Conservation (phyloP, 495 filamentous ascomycete species). For the Annulohypoxylon maeteangense region DNA sequence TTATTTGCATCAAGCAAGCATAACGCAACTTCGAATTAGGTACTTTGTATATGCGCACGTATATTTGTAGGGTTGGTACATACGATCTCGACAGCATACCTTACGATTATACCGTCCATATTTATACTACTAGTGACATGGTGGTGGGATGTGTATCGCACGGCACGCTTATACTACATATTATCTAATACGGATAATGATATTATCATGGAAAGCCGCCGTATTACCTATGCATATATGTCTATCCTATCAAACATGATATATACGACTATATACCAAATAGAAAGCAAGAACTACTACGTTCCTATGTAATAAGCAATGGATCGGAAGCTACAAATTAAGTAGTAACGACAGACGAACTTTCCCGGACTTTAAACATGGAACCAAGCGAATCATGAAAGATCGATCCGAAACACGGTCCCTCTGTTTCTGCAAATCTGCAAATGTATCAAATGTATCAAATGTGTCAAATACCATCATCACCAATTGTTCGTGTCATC, state of each 20-base stretch:
- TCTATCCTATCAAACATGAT: background rate
- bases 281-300: background rate
- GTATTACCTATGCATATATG: background rate
- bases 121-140: background rate
- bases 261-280: background rate
- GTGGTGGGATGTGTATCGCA: background rate
- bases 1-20: slow-evolving; percentile 18
- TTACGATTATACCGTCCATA: background rate
- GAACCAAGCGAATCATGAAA: slow-evolving; percentile 5
- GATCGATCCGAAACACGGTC: slow-evolving; percentile 35
- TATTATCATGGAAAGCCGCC: background rate
- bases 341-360: background rate
- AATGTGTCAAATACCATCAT: background rate
- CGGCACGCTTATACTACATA: background rate
- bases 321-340: background rate
- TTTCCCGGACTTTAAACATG: background rate
- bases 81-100: background rate
- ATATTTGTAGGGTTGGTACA: background rate
- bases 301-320: no score
- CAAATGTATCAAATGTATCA: background rate
- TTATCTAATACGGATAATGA: slow-evolving; percentile 8
- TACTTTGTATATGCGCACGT: background rate
- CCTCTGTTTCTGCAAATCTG: background rate
- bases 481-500: background rate
- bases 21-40: background rate